A percentile compares a stretch with the other conserved stretches of the same genome.
Evolutionary conservation across 306 rosid species (phyloP).

Genomic region (Calophaca sinica): DNA sequence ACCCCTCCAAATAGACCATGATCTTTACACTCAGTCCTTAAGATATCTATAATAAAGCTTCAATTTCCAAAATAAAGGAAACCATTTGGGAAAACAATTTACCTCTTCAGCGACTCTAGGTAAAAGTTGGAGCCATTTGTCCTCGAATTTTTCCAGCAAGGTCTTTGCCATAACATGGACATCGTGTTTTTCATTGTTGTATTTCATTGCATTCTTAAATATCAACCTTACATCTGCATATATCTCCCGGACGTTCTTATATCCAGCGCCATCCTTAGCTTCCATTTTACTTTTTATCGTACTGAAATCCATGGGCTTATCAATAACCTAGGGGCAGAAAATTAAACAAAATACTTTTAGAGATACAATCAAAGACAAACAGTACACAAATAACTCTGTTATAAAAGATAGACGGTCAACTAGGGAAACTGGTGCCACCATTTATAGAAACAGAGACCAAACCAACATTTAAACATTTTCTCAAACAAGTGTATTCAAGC

Average conservation of each 20-base stretch:
- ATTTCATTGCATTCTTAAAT: slow-evolving; percentile 82
- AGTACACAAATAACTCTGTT: slow-evolving; percentile 2
- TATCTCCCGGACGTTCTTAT: slow-evolving; percentile 75
- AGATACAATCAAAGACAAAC: slow-evolving; percentile 13
- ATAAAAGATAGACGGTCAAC: slow-evolving; percentile 12
- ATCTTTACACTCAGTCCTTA: slow-evolving; percentile 1
- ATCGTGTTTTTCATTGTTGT: slow-evolving; percentile 74
- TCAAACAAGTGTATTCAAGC: background rate
- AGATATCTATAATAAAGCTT: slow-evolving; percentile 27
- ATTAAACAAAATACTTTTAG: slow-evolving; percentile 30
- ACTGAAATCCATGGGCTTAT: slow-evolving; percentile 88
- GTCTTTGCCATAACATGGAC: slow-evolving; percentile 85
- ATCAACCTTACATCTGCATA: slow-evolving; percentile 78
- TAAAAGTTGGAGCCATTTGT: slow-evolving; percentile 76
- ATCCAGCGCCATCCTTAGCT: slow-evolving; percentile 79
- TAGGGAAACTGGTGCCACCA: slow-evolving; percentile 10
- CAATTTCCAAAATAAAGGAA: slow-evolving; percentile 25
- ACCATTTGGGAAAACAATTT: slow-evolving; percentile 36
- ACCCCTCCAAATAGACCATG: slow-evolving; percentile 1
- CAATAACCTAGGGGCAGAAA: slow-evolving; percentile 66
- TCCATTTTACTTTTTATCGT: slow-evolving; percentile 83
- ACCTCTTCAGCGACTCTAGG: slow-evolving; percentile 89
- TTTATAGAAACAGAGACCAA: slow-evolving; percentile 21
- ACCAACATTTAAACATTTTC: slow-evolving; percentile 26
- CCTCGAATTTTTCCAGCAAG: slow-evolving; percentile 77